phyloP scores from a whole-genome alignment of 306 rosid genomes.

The Casuarina equisetifolia region DNA sequence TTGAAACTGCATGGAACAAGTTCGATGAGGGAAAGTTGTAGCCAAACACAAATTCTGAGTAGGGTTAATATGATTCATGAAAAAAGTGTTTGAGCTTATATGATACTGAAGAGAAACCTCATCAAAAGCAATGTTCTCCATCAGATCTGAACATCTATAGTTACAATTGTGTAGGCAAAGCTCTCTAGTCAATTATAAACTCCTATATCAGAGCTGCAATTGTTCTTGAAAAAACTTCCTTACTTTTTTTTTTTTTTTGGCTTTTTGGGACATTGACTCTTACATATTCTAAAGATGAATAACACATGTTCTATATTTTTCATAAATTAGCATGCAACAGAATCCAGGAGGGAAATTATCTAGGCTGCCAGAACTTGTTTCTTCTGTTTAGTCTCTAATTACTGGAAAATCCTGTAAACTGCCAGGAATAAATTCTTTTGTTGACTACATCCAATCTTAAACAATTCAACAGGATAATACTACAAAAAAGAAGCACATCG shows the following conservation, averaged over 20 bases:
- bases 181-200: not conserved
- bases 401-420: not conserved
- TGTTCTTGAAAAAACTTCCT: not conserved
- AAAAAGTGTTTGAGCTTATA: not conserved
- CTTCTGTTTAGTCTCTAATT: not conserved
- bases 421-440: not conserved
- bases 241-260: not conserved
- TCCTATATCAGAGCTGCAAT: not conserved
- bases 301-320: not conserved
- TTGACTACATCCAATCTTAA: not conserved
- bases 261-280: too few relatives aligned
- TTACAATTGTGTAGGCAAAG: not conserved
- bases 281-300: not conserved
- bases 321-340: not conserved
- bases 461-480: slow-evolving; percentile 1
- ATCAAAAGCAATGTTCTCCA: not conserved
- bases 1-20: not conserved
- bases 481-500: not conserved
- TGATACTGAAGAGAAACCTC: not conserved
- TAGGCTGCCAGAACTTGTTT: not conserved
- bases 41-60: not conserved
- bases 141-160: not conserved
- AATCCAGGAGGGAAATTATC: not conserved
- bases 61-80: not conserved
- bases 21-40: not conserved